Evolutionary conservation across 2,329 filamentous ascomycete genomes (phyloP).

Genomic region (Microascus cirrosus): DNA sequence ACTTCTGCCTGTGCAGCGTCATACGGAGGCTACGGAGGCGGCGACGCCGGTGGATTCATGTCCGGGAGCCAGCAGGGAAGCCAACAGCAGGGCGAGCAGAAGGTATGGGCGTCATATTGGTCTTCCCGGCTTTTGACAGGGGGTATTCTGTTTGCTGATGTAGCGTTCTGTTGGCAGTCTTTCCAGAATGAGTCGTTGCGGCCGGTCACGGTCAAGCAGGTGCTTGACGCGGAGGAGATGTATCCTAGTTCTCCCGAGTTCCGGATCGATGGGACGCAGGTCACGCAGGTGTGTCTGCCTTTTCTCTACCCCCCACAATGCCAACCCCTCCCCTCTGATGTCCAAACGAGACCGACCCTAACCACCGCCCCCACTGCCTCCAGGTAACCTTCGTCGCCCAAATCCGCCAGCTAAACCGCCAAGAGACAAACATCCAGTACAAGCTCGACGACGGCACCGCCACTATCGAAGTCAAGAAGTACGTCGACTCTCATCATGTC

Average conservation of each 20-base stretch:
- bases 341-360: too few relatives aligned
- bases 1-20: not conserved
- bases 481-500: conserved; percentile 56
- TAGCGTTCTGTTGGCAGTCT: conserved; percentile 22
- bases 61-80: conserved; percentile 43
- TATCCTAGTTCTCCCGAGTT: conserved; percentile 60
- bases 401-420: conserved; percentile 75
- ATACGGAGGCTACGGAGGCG: conserved; percentile 34
- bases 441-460: conserved; percentile 92
- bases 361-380: too few relatives aligned
- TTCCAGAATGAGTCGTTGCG: conserved; percentile 79
- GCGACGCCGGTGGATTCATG: conserved; percentile 52
- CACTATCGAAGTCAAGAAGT: conserved; percentile 81
- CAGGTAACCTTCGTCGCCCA: conserved; percentile 79
- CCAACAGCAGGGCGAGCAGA: conserved; percentile 30
- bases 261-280: conserved; percentile 65
- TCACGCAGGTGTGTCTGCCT: too few relatives aligned
- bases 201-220: conserved; percentile 91
- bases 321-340: too few relatives aligned
- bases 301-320: too few relatives aligned
- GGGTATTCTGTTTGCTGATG: not conserved
- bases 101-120: conserved; percentile 21
- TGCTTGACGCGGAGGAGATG: conserved; percentile 69
- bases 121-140: not conserved
- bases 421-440: conserved; percentile 86